Conservation (phyloP, 768 basidiomycete species). For the Tephrocybe sp. region DNA sequence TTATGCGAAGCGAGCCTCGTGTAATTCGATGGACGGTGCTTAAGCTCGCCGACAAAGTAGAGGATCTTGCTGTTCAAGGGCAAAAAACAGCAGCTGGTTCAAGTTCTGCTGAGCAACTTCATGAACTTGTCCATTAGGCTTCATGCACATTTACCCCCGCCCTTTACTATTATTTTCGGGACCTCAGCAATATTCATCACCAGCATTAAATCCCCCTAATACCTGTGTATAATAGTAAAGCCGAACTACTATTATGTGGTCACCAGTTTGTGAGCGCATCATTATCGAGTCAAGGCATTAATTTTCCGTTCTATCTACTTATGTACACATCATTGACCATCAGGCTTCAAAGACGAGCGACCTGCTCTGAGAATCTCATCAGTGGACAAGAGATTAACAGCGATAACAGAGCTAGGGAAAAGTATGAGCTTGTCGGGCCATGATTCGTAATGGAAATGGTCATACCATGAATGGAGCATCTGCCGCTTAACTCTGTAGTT, state of each 20-base stretch:
- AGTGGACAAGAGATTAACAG: slow-evolving; percentile 90
- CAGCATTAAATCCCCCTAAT: no score
- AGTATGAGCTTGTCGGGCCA: slow-evolving; percentile 21
- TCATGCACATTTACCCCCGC: neutral
- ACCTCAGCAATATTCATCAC: no score
- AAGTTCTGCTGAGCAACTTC: neutral
- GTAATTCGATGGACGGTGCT: slow-evolving; percentile 82
- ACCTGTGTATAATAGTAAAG: no score
- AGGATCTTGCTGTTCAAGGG: slow-evolving; percentile 59
- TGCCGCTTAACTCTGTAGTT: slow-evolving; percentile 99
- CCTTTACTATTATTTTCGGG: no score
- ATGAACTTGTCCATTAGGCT: slow-evolving; percentile 11
- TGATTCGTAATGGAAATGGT: slow-evolving; percentile 5
- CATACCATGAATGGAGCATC: slow-evolving; percentile 95
- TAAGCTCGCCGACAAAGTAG: slow-evolving; percentile 71
- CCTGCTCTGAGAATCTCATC: slow-evolving; percentile 94
- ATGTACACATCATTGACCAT: slow-evolving; percentile 46
- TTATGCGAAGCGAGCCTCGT: slow-evolving; percentile 76
- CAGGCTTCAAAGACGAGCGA: slow-evolving; percentile 82
- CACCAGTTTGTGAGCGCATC: no score
- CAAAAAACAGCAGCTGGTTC: slow-evolving; percentile 19
- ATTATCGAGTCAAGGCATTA: no score
- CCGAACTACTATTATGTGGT: no score
- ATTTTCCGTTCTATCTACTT: neutral
- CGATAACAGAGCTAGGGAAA: slow-evolving; percentile 79